phyloP scores from a whole-genome alignment of 306 rosid genomes.

The Corylus americana region DNA sequence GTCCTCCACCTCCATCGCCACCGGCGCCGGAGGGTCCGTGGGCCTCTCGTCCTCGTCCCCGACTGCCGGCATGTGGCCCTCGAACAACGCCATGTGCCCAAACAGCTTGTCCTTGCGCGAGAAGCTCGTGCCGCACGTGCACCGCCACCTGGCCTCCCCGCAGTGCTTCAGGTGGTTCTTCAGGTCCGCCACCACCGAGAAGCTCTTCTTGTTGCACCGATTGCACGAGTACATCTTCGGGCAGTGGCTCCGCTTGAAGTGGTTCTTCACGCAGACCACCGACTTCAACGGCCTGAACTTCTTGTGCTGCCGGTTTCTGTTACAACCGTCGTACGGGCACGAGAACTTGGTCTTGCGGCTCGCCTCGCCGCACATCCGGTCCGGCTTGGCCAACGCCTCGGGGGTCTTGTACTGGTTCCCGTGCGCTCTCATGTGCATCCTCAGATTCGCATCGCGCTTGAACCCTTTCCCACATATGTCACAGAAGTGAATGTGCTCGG shows the following conservation, averaged over 20 bases:
- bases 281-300: constrained; percentile 73
- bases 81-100: constrained; percentile 73
- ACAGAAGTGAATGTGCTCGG: constrained; percentile 78
- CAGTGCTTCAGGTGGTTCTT: constrained; percentile 76
- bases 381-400: constrained; percentile 71
- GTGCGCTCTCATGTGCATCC: constrained; percentile 97
- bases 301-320: constrained; percentile 55
- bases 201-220: constrained; percentile 72
- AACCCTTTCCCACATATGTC: constrained; percentile 94
- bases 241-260: constrained; percentile 91
- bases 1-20: constrained; percentile 26
- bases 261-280: constrained; percentile 71
- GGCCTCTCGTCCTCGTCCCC: constrained; percentile 37
- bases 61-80: constrained; percentile 87
- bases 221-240: constrained; percentile 80
- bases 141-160: constrained; percentile 66
- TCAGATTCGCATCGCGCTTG: constrained; percentile 85
- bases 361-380: neutral
- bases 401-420: constrained; percentile 76
- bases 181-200: constrained; percentile 77
- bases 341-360: constrained; percentile 48
- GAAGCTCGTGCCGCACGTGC: constrained; percentile 85
- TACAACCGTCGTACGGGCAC: constrained; percentile 76
- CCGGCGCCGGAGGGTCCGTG: constrained; percentile 11
- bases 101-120: constrained; percentile 81